phyloP scores from a whole-genome alignment of 1,139 yeast species.

The Sugiyamaella novakii region DNA sequence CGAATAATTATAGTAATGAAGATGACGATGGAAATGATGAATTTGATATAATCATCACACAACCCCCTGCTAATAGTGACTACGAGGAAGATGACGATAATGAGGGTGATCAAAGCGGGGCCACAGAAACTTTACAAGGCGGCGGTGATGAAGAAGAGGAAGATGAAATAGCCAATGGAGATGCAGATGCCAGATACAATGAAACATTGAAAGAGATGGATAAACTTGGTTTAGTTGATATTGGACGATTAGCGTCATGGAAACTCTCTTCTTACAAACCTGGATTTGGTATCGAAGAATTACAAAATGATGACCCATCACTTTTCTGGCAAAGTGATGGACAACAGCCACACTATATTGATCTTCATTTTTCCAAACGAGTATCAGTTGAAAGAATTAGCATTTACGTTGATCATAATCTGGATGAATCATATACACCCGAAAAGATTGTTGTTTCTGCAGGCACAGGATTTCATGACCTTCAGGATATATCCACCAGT shows the following conservation, averaged over 20 bases:
- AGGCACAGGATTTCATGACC: slow-evolving; percentile 85
- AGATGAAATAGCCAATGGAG: not conserved
- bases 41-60: too few species aligned
- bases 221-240: slow-evolving; percentile 60
- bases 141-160: slow-evolving; percentile 7
- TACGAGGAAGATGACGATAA: not conserved
- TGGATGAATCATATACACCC: slow-evolving; percentile 95
- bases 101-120: too few species aligned
- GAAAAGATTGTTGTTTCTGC: slow-evolving; percentile 68
- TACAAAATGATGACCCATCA: slow-evolving; percentile 73
- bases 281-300: slow-evolving; percentile 69
- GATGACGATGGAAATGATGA: too few species aligned
- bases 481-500: slow-evolving; percentile 69
- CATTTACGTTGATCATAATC: slow-evolving; percentile 62
- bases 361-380: slow-evolving; percentile 77
- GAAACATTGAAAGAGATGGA: slow-evolving; percentile 62
- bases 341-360: slow-evolving; percentile 81
- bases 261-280: slow-evolving; percentile 73
- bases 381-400: slow-evolving; percentile 72
- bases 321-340: slow-evolving; percentile 97
- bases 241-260: slow-evolving; percentile 87
- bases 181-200: slow-evolving; percentile 36
- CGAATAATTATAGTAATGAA: too few species aligned
- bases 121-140: too few species aligned
- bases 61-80: too few species aligned